These are phyloP conservation scores for Yamadazyma songkhlaensis DNA, from an alignment of 1,139 yeast species.

Conservation along the genomic window DNA sequence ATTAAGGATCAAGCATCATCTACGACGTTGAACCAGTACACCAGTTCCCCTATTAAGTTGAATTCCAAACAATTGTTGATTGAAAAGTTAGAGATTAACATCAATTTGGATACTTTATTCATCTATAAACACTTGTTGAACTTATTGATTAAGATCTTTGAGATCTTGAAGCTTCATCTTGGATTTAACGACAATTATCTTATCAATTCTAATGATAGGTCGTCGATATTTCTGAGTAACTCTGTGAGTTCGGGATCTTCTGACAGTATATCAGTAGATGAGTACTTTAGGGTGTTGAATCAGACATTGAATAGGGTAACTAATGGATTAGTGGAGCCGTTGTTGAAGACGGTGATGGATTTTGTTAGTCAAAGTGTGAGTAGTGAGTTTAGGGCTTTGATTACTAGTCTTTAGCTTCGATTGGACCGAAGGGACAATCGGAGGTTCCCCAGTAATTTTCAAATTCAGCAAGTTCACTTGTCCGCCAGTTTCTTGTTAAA, in stretches of 20 bases:
- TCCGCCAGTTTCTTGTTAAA: too few species aligned
- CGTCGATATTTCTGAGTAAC: slow-evolving; percentile 35
- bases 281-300: slow-evolving; percentile 29
- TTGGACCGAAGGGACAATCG: too few species aligned
- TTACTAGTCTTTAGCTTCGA: slow-evolving; percentile 16
- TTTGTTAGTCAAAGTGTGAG: slow-evolving; percentile 30
- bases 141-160: slow-evolving; percentile 29
- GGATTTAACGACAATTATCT: slow-evolving; percentile 9
- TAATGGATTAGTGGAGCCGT: slow-evolving; percentile 40
- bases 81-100: slow-evolving; percentile 46
- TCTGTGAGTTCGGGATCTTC: slow-evolving; percentile 24
- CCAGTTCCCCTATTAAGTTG: slow-evolving; percentile 38
- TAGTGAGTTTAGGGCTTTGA: slow-evolving; percentile 29
- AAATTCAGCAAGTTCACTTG: too few species aligned
- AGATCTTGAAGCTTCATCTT: slow-evolving; percentile 21
- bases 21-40: slow-evolving; percentile 16
- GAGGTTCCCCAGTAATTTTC: too few species aligned
- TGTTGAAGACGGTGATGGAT: slow-evolving; percentile 27
- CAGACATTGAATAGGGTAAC: slow-evolving; percentile 30
- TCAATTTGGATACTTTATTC: slow-evolving; percentile 38
- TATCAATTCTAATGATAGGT: slow-evolving; percentile 10
- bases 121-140: slow-evolving; percentile 37
- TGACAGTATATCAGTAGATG: slow-evolving; percentile 31
- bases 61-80: slow-evolving; percentile 42
- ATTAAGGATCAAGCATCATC: slow-evolving; percentile 10